A percentile compares a stretch with the other conserved stretches of the same genome.
Conservation (phyloP, 768 basidiomycete genomes). For the Crepidotus variabilis region DNA sequence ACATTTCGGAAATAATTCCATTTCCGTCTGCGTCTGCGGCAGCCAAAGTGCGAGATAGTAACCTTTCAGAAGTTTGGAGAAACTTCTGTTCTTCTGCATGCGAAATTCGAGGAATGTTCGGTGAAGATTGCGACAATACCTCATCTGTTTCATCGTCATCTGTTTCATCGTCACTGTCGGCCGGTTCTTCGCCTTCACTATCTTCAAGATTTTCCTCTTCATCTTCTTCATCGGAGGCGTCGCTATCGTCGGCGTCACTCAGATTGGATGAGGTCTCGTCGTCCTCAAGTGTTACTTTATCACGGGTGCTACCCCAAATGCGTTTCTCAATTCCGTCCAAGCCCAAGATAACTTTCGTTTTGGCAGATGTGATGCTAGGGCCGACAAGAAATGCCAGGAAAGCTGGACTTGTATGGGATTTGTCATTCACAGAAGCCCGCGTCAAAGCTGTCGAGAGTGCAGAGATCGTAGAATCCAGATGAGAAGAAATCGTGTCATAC, state of each 20-base stretch:
- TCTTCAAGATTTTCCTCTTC: slow-evolving; percentile 9
- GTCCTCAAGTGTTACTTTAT: slow-evolving; percentile 13
- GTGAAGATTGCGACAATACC: background rate
- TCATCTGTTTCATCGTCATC: slow-evolving; percentile 7
- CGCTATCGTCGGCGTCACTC: slow-evolving; percentile 16
- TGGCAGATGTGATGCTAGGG: slow-evolving; percentile 58
- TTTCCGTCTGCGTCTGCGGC: slow-evolving; percentile 28
- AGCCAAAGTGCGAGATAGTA: slow-evolving; percentile 33
- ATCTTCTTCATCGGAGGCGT: slow-evolving; percentile 6
- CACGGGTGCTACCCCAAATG: slow-evolving; percentile 35
- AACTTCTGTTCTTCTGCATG: slow-evolving; percentile 27
- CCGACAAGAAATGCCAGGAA: slow-evolving; percentile 53
- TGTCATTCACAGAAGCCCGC: slow-evolving; percentile 1
- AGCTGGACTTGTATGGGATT: slow-evolving; percentile 42
- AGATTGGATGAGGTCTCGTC: slow-evolving; percentile 22
- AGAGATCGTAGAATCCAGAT: slow-evolving; percentile 71
- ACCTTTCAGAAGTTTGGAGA: slow-evolving; percentile 30
- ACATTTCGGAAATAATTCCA: slow-evolving; percentile 33
- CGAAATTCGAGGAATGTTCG: slow-evolving; percentile 14
- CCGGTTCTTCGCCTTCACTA: slow-evolving; percentile 13
- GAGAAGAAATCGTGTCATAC: slow-evolving; percentile 69
- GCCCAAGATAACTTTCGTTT: slow-evolving; percentile 55
- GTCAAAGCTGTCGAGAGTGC: slow-evolving; percentile 69
- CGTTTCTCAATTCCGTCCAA: slow-evolving; percentile 62
- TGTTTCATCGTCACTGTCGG: slow-evolving; percentile 6